phyloP scores from a whole-genome alignment of 805 yeast species.

The Candida xiaguanensis region DNA sequence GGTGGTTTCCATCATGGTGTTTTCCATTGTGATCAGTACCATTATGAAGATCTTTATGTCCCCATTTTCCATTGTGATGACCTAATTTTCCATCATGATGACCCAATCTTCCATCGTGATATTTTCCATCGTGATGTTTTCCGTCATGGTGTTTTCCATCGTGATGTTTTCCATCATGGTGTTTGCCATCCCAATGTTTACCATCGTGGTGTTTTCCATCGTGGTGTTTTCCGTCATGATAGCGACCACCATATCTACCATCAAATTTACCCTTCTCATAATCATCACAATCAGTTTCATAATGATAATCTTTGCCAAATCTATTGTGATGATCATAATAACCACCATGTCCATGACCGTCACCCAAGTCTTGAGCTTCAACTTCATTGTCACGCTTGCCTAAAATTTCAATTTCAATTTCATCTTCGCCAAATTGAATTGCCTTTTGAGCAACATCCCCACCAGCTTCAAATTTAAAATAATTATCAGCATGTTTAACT shows the following conservation, averaged over 20 bases:
- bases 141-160: constrained; percentile 1
- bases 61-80: neutral
- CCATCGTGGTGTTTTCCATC: neutral
- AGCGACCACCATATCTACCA: neutral
- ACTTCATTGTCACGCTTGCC: constrained; percentile 5
- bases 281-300: constrained; percentile 1
- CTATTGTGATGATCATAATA: neutral
- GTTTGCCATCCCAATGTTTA: constrained; percentile 1
- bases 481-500: constrained; percentile 1
- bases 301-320: neutral
- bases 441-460: neutral
- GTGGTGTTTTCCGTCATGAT: neutral
- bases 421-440: constrained; percentile 2
- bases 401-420: constrained; percentile 5
- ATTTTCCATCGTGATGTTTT: neutral
- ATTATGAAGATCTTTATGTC: neutral
- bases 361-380: constrained; percentile 6
- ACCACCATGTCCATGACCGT: no score
- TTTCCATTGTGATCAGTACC: neutral
- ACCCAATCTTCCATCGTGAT: no score
- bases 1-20: neutral
- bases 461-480: constrained; percentile 3
- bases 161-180: neutral
- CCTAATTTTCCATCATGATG: constrained; percentile 2
- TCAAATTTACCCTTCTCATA: neutral